phyloP scores from a whole-genome alignment of 345 rosid genomes.

The Leavenworthia alabamica region DNA sequence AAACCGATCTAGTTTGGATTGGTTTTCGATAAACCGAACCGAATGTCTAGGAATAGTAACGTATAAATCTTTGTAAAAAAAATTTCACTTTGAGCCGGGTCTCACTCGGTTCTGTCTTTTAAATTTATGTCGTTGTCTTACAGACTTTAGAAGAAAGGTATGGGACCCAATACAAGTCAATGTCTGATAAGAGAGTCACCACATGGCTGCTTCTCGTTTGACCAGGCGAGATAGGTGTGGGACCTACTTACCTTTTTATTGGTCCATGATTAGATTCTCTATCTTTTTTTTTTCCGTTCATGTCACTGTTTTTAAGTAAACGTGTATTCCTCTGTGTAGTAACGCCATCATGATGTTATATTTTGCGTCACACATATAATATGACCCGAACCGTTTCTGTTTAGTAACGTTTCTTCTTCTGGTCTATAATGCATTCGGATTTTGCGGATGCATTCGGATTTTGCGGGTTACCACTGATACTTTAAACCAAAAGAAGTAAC shows the following conservation, averaged over 20 bases:
- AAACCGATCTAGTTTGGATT: no score
- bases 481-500: background rate
- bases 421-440: background rate
- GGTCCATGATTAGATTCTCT: conserved; percentile 26
- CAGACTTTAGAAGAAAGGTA: conserved; percentile 9
- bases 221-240: background rate
- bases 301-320: background rate
- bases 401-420: background rate
- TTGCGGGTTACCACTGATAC: background rate
- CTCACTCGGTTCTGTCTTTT: conserved; percentile 26
- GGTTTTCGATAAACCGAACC: no score
- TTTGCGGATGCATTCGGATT: background rate
- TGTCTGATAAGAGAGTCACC: conserved; percentile 14
- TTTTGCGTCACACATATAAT: background rate
- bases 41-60: no score
- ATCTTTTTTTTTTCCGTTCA: background rate
- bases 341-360: conserved; percentile 11
- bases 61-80: no score
- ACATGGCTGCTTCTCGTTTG: conserved; percentile 30
- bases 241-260: conserved; percentile 16
- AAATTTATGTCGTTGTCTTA: conserved; percentile 19
- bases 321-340: conserved; percentile 10
- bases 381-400: background rate
- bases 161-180: conserved; percentile 28
- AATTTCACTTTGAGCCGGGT: conserved; percentile 30